These are phyloP conservation scores for Lentinula novae-zelandiae DNA, from an alignment of 1,284 basidiomycete genomes.

Conservation along the genomic window DNA sequence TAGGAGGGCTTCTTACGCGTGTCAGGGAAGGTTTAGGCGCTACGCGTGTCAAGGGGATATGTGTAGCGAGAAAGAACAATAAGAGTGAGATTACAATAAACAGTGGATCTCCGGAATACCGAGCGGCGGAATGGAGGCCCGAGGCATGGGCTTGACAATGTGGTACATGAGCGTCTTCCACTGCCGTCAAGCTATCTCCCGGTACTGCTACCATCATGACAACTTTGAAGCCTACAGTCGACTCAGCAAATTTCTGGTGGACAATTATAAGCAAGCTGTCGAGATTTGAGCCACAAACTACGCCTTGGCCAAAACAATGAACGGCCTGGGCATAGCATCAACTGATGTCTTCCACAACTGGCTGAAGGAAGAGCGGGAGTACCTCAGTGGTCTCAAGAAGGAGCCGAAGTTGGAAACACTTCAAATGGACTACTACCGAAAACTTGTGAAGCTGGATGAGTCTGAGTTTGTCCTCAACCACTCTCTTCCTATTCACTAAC, in stretches of 20 bases:
- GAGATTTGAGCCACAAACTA: conserved; percentile 16
- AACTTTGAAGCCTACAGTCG: conserved; percentile 19
- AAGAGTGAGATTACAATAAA: no score
- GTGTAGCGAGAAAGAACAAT: no score
- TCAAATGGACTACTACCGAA: conserved; percentile 23
- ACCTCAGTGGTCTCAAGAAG: conserved; percentile 16
- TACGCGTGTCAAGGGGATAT: no score
- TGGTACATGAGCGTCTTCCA: conserved; percentile 15
- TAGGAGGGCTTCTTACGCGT: no score
- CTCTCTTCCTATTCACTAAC: background rate
- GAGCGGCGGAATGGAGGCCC: no score
- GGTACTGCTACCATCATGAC: conserved; percentile 17
- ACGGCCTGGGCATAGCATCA: conserved; percentile 12
- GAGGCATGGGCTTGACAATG: no score
- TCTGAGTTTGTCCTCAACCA: conserved; percentile 14
- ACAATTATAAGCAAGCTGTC: conserved; percentile 26
- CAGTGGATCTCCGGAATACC: no score
- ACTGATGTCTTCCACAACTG: conserved; percentile 19
- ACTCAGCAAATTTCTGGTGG: conserved; percentile 20
- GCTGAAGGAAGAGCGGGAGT: conserved; percentile 21
- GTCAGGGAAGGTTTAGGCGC: no score
- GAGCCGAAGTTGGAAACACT: conserved; percentile 21
- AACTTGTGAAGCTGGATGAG: conserved; percentile 14
- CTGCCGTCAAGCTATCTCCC: conserved; percentile 15
- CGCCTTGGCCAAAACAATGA: conserved; percentile 16